Evolutionary conservation across 352 stramenopile genomes (phyloP).

Genomic region (Pythium phragmitis): DNA sequence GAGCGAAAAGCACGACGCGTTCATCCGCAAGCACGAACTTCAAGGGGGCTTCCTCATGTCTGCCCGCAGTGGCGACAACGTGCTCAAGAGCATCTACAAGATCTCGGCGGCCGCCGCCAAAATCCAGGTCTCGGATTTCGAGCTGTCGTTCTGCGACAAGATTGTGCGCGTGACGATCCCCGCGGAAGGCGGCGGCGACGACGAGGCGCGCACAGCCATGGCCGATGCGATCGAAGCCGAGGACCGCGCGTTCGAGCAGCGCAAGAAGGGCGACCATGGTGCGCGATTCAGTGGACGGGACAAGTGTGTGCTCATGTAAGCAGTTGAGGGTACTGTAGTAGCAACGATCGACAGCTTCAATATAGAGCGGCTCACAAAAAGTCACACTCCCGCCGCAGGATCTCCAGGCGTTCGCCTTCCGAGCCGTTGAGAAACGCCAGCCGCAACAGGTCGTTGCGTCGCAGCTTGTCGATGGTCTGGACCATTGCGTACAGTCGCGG

Average conservation of each 20-base stretch:
- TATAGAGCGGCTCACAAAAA: conserved; percentile 39
- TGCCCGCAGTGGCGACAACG: conserved; percentile 80
- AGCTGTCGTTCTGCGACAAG: conserved; percentile 79
- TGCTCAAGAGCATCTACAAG: conserved; percentile 78
- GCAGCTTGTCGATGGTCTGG: conserved; percentile 44
- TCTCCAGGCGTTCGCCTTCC: conserved; percentile 37
- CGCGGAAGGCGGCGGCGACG: conserved; percentile 19
- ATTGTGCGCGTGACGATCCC: conserved; percentile 59
- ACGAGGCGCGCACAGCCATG: conserved; percentile 62
- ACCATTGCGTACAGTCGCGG: conserved; percentile 61
- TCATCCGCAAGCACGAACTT: conserved; percentile 63
- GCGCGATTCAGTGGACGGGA: neutral
- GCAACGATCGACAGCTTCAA: neutral
- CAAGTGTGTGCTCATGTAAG: conserved; percentile 39
- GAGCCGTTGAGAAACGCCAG: conserved; percentile 66
- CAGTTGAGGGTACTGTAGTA: neutral
- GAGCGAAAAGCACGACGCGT: conserved; percentile 69
- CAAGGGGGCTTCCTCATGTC: conserved; percentile 79
- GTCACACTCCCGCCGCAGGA: conserved; percentile 51
- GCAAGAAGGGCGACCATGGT: conserved; percentile 31
- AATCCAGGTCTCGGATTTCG: conserved; percentile 74
- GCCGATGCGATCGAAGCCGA: conserved; percentile 80
- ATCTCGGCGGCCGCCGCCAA: conserved; percentile 65
- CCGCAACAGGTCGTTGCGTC: conserved; percentile 46
- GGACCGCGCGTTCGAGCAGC: conserved; percentile 52